Evolutionary conservation across 371 early-diverging fungal species (phyloP), one percentile per base, ranked within the genome.

Genomic region (Mortierella sp.): DNA sequence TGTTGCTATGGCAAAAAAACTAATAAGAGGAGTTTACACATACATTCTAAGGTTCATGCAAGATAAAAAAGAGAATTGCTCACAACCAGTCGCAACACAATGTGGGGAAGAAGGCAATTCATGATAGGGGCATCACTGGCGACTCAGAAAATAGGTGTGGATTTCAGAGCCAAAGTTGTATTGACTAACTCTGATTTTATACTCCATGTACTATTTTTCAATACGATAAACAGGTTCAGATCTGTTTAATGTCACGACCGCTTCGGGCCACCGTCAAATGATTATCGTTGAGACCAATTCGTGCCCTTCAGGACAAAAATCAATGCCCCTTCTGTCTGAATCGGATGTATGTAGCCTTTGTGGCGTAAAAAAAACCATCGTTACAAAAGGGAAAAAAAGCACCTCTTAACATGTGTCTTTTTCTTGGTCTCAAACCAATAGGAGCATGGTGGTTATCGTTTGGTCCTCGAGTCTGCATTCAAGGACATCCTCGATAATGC

Each of bases 221-320:
- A 26, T 51, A 6, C 3, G 35, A 14, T 32, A 54, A 58, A 62
- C 62, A 93, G 94, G 95, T 12, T 95, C 94, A 3, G 97, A 97
- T 87, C 85, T 97, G 63, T 96, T 97, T 83, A 95, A 96, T 85
- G 96, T 96, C 58, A 96, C 96, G 2, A 96, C 95, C 12, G 88
- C 93, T 1, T 87, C 86, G 58, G 97, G 97, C 16, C 94, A 94
- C 73, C 92, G 96, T 51, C 96, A 96, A 85, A 97, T 97, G 97
- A 96, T 97, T 80, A 93, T 97, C n/a, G 94, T 97, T 58, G 97
- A 97, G 80, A 96, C 97, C 59, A 96, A 96, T 83, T 95, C 96
- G 32, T 96, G 97, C 72, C 97, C 97, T 1, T 94, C 95, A n/a
- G 97, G 97, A 24, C 96, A 97, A 86, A 96, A 96, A 72, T 95